Base-by-base conservation (phyloP, 768 basidiomycete species). In the Mycena polygramma region DNA sequence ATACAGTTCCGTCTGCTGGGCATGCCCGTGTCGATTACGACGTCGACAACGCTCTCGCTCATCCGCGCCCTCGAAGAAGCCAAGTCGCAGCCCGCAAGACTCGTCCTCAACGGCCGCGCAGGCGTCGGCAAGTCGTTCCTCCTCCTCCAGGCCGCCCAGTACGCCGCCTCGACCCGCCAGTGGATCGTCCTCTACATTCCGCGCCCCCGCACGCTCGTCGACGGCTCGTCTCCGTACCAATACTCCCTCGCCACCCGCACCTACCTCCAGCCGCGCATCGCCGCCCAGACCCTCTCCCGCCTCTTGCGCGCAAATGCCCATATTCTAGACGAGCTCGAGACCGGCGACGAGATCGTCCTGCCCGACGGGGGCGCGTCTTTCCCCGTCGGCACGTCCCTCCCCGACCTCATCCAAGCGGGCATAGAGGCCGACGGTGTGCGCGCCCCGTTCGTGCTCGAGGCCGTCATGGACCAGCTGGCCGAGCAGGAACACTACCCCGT, bases 141-240 rank as follows among this genome's bases (percentile, higher is more conserved):
- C 11, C 80, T 97, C 37, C 82, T 96, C 11, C 96, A 98, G 78
- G 86, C 92, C 0, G 89, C 94, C 0, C 85, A 92, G 46, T 90
- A 94, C 71, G 91, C 90, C 41, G 74, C 86, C 13, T 79, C 85
- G 3, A 24, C 66, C 14, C 85, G 88, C 24, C 86, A 87, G 35
- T 96, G 94, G 93, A 86, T 97, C 24, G 94, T 95, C 20, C 79
- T 97, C 20, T 98, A 96, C 77, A 87, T 96, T 30, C 95, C 96
- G 4, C 85, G 92, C 81, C 43, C 69, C 1, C 48, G 46, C 20
- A 45, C 80, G 67, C 77, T 94, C 52, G 92, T 96, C 49, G 90
- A 95, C 79, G 93, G 92, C 10, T 90, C 92, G 1, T 91, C 91
- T 0, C 79, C 88, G 3, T 92, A 94, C 75, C 77, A 82, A 9